Evolutionary conservation across 2,329 filamentous ascomycete species (phyloP), one percentile per base, ranked within the genome.

Genomic region (Cordyceps sp.): DNA sequence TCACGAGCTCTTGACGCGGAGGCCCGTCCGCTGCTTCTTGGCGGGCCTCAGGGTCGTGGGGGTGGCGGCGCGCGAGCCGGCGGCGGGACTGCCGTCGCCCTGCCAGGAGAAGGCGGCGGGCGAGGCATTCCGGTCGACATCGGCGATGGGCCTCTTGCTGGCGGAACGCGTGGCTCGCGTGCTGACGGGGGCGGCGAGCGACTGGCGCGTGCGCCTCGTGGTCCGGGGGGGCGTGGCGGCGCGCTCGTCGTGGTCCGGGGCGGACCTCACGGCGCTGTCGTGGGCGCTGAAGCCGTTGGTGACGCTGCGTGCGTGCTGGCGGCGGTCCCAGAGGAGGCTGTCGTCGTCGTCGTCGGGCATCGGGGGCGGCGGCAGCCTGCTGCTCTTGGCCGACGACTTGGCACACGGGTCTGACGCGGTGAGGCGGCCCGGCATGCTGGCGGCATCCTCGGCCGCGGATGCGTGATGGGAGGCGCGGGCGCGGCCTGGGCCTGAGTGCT

Each of bases 1-100:
- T 67, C 59, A 77, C 75, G 76, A 80, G 52, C 65, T 69, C 56
- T 80, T 79, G 47, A 78, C 65, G 42, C 75, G 72, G 37, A 71
- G 61, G 25, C 72, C 73, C 33, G 64, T 66, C 48, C 71, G 68
- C 31, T 62, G 58, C 52, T 68, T 75, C 61, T 75, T 76, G 37
- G 59, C 53, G 21, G 69, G 61, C 26, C 66, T 67, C 33, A 64
- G 57, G 27, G 64, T 57, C 33, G 54, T 60, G 6, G 73, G 74
- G 21, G 74, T 78, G 34, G 61, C 68, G 34, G 70, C 69, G 41
- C 73, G 68, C 21, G 73, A 77, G 41, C 57, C 62, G 29, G 60
- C 54, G 45, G 59, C 37, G 49, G 61, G 50, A 53, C 61, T 49
- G 45, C 53, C 46, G 28, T 66, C 61, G n/a, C 55, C 54, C 33